Evolutionary conservation across 495 filamentous ascomycete species (phyloP), one percentile per base, ranked within the genome.

Genomic region (Trichoderma asperelloides): DNA sequence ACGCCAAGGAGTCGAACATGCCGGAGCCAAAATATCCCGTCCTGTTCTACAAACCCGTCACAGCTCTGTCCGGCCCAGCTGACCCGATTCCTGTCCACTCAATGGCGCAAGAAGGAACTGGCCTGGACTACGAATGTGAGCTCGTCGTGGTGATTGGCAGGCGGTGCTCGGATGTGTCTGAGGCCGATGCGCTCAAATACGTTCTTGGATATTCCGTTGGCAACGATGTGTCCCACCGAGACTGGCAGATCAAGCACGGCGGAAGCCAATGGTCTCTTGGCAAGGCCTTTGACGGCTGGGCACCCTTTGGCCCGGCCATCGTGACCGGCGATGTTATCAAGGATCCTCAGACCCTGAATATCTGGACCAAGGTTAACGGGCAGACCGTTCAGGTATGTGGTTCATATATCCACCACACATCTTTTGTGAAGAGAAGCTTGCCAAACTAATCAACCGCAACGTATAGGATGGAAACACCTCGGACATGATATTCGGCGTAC

Each of bases 261-360:
- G 89, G 91, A 16, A 87, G 90, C 0, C 92, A 95, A 76, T 96
- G 91, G 92, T 81, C 80, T 0, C 70, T 93, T 4, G 91, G 91
- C 0, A 96, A 96, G 75, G 88, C 91, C 3, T 95, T 92, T 71
- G 91, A 96, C 77, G 89, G 89, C 57, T 95, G 91, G 91, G 91
- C 91, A n/a, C 92, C 91, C 0, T 89, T 85, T 70, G 92, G 92
- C 2, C 92, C 92, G 16, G 91, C 89, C 0, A 92, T 95, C 70
- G 89, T 92, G 25, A 86, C 84, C 43, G 77, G 79, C 64, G 76
- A 75, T n/a, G 51, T 92, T 68, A 89, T 95, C 70, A 74, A 79
- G 41, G 86, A 93, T 72, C 91, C 91, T 0, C 89, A 91, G 74
- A 79, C 75, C 21, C 75, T 93, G 66, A 78, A 77, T 33, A 92